Evolutionary conservation across 1,284 basidiomycete genomes (phyloP).

Genomic region (Trichosporon sp.): DNA sequence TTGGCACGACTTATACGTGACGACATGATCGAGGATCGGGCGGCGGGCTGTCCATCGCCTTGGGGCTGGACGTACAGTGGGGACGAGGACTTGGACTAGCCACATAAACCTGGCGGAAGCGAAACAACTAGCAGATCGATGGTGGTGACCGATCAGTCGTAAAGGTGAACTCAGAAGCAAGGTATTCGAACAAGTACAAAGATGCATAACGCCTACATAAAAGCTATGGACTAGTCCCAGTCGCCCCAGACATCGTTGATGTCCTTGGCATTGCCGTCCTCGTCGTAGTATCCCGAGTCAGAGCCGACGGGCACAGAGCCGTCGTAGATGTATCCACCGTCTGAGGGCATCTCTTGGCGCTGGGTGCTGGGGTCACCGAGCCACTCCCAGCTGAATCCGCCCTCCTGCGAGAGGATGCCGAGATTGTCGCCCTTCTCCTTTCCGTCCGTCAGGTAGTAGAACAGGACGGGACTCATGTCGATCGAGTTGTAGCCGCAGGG

Average conservation of each 20-base stretch:
- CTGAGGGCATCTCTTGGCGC: not conserved
- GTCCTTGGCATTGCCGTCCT: not conserved
- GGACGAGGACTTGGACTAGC: too few relatives aligned
- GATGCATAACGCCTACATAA: not conserved
- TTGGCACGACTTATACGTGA: too few relatives aligned
- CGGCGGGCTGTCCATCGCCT: too few relatives aligned
- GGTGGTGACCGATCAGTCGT: not conserved
- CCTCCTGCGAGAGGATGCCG: not conserved
- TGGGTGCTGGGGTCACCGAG: not conserved
- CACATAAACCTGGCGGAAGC: too few relatives aligned
- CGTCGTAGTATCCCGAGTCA: conserved; percentile 5
- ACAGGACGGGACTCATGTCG: not conserved
- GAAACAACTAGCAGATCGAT: too few relatives aligned
- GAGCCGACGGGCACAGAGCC: not conserved
- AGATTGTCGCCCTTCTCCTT: conserved; percentile 6
- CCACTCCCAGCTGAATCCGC: conserved; percentile 17
- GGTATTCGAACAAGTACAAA: not conserved
- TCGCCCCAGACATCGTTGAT: not conserved
- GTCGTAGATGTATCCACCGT: conserved; percentile 1
- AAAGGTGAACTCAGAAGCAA: not conserved
- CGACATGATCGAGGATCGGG: too few relatives aligned
- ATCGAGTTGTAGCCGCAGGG: conserved; percentile 15
- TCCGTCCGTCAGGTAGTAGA: conserved; percentile 11
- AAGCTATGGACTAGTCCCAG: not conserved
- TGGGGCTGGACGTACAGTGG: too few relatives aligned